Evolutionary conservation across 2,329 filamentous ascomycete genomes (phyloP), one percentile per base, ranked within the genome.

Genomic region (Sodiomyces alkalinus): DNA sequence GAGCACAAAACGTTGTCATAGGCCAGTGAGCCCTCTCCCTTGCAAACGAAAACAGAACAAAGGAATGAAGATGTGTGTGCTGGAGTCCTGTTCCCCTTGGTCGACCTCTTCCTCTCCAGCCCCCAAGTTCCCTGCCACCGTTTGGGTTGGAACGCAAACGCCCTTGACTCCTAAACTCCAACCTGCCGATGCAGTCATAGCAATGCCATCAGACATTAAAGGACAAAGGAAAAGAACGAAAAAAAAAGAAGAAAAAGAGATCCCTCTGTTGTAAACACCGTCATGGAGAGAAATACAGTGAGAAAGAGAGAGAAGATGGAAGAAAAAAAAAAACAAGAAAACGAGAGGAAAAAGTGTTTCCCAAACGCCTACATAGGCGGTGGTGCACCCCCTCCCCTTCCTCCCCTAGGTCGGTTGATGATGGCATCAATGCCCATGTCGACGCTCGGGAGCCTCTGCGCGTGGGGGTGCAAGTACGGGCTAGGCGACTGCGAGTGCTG

Each of bases 361-460:
- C 19, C 11, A 11, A 11, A 18, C 5, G 15, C 15, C 20, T 22
- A 39, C 33, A 39, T 34, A 16, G 21, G 27, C 9, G 30, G 20
- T 39, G 34, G 18, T 31, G 33, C 18, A 43, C 40, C 15, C 44
- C 41, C n/a, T n/a, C n/a, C n/a, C n/a, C n/a, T n/a, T n/a, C n/a
- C n/a, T n/a, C n/a, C n/a, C 19, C 48, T 44, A 7, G 47, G 44
- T 15, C 64, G 56, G 46, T 72, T 68, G 39, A 74, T 68, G 33
- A 74, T 62, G 28, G 64, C 55, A 28, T 63, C 62, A 39, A 75
- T 73, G 15, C 64, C 67, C 67, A 74, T 73, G 39, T 73, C 68
- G 27, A 64, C 61, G 36, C 64, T 66, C 5, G 68, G 55, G 30
- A 70, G 52, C 22, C 68, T 49, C 38, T 60, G 56, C 7, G 53